Base-by-base conservation (phyloP, 192 early-diverging fungal species). In the Paraglomus brasilianum region DNA sequence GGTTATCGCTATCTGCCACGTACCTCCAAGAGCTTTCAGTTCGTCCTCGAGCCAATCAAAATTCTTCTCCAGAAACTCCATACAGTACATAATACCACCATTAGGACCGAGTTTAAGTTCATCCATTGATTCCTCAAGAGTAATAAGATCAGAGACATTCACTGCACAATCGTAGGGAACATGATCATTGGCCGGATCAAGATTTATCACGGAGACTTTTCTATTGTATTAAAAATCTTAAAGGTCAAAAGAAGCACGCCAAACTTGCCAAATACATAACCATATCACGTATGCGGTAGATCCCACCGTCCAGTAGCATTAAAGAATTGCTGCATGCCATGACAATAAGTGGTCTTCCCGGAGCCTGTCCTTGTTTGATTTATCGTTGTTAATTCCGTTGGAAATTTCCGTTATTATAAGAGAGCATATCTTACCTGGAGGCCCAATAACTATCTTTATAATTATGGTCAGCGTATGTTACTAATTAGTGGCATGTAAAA, bases 151-250 rank as follows among this genome's bases (percentile, higher is more conserved):
- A 39, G 86, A 77, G 43, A 99, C 90, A 70, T 95, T 89, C 17
- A 86, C 81, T 41, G 89, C 81, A 50, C 93, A 91, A 38, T 90
- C 78, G 75, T 98, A 95, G 41, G 89, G 88, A 52, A 92, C 81
- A 67, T 83, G 75, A 15, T 98, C 97, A 71, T 96, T 96, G n/a
- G 95, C 97, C 8, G 97, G 95, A 75, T 99, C 97, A 48, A 99
- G 83, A 76, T 99, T 99, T n/a, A 99, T 89, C 30, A 99, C 83
- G 14, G 93, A 86, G 5, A 93, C 87, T 58, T 88, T 86, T 72
- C 85, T 86, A 71, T 57, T n/a, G 5, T 14, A 36, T 47, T 40
- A 24, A 24, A 38, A 9, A 15, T n/a, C 13, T n/a, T 52, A 47
- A 47, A 8, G 11, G 10, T 41, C 39, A 13, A 67, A 71, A 47